Conservation (phyloP, 2,329 filamentous ascomycete genomes). For the Nothopassalora personata region DNA sequence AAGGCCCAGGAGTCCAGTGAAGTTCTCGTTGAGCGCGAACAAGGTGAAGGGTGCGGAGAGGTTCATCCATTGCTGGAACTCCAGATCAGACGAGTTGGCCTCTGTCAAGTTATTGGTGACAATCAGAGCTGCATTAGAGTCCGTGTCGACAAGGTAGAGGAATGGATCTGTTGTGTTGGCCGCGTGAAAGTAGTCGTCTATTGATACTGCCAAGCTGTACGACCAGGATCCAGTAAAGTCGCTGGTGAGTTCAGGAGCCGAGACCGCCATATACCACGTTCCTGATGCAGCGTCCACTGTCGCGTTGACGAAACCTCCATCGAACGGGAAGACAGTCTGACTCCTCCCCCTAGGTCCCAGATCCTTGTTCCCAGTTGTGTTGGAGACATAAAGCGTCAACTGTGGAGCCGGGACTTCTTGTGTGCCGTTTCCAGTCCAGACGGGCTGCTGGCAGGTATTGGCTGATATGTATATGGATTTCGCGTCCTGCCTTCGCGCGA, state of each 20-base stretch:
- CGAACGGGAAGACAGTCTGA: slow-evolving; percentile 50
- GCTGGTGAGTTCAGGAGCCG: slow-evolving; percentile 59
- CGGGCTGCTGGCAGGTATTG: slow-evolving; percentile 78
- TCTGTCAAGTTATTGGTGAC: slow-evolving; percentile 68
- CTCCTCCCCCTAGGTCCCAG: slow-evolving; percentile 57
- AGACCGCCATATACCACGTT: slow-evolving; percentile 71
- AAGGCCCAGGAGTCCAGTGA: slow-evolving; percentile 61
- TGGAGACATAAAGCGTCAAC: slow-evolving; percentile 72
- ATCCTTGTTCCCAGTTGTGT: slow-evolving; percentile 50
- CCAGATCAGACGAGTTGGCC: slow-evolving; percentile 40
- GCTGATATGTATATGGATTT: slow-evolving; percentile 71
- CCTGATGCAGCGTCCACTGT: slow-evolving; percentile 53
- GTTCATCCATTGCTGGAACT: slow-evolving; percentile 53
- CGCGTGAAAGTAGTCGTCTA: slow-evolving; percentile 69
- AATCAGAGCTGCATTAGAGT: slow-evolving; percentile 71
- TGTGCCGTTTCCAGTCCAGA: slow-evolving; percentile 46
- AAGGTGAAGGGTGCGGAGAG: slow-evolving; percentile 63
- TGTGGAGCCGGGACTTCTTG: slow-evolving; percentile 53
- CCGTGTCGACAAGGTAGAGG: slow-evolving; percentile 78
- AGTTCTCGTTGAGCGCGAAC: slow-evolving; percentile 64
- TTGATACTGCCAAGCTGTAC: slow-evolving; percentile 75
- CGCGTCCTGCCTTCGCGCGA: slow-evolving; percentile 22
- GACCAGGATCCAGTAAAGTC: slow-evolving; percentile 65
- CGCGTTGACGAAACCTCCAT: slow-evolving; percentile 64
- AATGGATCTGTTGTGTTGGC: slow-evolving; percentile 54